Evolutionary conservation across 2,329 filamentous ascomycete species (phyloP).

Genomic region (Cucurbitaria berberidis): DNA sequence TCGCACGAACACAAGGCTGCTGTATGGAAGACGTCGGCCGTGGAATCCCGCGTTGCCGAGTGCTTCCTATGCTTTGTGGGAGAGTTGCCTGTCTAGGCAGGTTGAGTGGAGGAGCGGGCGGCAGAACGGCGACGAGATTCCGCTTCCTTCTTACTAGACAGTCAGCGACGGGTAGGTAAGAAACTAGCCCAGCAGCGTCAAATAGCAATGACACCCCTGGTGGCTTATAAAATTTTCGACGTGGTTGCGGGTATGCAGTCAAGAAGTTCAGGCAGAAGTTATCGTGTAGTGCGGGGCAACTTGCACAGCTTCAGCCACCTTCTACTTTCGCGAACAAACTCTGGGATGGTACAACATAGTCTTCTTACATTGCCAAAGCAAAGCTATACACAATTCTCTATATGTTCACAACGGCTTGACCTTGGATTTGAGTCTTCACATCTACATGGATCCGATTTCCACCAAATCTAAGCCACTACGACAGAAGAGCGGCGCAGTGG

Average conservation of each 20-base stretch:
- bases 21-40: neutral
- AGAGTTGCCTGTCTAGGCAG: constrained; percentile 8
- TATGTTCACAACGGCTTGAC: too few relatives aligned
- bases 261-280: neutral
- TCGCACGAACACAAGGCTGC: neutral
- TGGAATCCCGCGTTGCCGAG: constrained; percentile 6
- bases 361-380: neutral
- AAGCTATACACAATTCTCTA: neutral
- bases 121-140: neutral
- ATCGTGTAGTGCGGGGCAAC: neutral
- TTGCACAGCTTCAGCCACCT: neutral
- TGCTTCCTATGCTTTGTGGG: constrained; percentile 1
- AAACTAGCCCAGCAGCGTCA: neutral
- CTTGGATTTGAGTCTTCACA: too few relatives aligned
- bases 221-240: neutral
- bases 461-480: too few relatives aligned
- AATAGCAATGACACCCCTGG: neutral
- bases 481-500: too few relatives aligned
- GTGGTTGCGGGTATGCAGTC: neutral
- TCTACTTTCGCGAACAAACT: neutral
- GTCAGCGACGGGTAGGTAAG: neutral
- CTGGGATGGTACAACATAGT: neutral
- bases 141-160: neutral
- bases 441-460: too few relatives aligned
- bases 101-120: constrained; percentile 2